These are phyloP conservation scores for Trichosporon ovoides DNA, from an alignment of 1,284 basidiomycete genomes.

Conservation along the genomic window DNA sequence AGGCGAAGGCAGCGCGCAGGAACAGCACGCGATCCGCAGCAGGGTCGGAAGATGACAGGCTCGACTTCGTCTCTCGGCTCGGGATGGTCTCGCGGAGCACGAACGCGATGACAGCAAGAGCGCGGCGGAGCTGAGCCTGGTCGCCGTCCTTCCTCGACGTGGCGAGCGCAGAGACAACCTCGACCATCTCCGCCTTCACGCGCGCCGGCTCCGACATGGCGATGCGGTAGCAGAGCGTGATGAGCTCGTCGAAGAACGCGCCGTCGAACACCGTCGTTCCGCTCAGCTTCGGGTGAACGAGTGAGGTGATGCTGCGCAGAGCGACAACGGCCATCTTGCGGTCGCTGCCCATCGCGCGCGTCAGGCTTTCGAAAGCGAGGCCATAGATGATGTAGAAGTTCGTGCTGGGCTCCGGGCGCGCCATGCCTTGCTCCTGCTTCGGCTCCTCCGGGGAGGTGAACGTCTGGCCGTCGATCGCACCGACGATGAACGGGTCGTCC, in stretches of 20 bases:
- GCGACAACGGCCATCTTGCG: constrained; percentile 55
- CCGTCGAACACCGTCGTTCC: constrained; percentile 74
- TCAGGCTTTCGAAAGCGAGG: constrained; percentile 83
- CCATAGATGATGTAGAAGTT: constrained; percentile 90
- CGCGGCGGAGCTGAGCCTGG: constrained; percentile 38
- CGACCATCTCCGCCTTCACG: constrained; percentile 70
- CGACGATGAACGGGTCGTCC: constrained; percentile 63
- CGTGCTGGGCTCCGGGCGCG: constrained; percentile 64
- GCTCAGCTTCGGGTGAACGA: constrained; percentile 72
- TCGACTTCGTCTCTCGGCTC: constrained; percentile 54
- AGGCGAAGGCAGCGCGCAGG: constrained; percentile 62
- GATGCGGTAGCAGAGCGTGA: constrained; percentile 80
- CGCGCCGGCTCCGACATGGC: constrained; percentile 75
- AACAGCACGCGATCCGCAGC: constrained; percentile 59
- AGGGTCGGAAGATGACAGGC: constrained; percentile 51
- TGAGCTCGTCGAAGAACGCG: constrained; percentile 82
- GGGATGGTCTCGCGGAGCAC: constrained; percentile 67
- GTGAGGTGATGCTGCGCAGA: constrained; percentile 69
- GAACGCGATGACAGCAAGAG: constrained; percentile 58
- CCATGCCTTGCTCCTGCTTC: constrained; percentile 26
- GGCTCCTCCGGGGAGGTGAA: constrained; percentile 25
- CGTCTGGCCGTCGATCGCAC: constrained; percentile 74
- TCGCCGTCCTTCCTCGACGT: constrained; percentile 48
- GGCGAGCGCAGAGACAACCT: constrained; percentile 64
- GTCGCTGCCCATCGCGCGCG: constrained; percentile 59